Percentiles rank a stretch among this genome's conserved stretches.
Conservation (phyloP, 2,329 filamentous ascomycete species). For the Sporothrix schenckii region DNA sequence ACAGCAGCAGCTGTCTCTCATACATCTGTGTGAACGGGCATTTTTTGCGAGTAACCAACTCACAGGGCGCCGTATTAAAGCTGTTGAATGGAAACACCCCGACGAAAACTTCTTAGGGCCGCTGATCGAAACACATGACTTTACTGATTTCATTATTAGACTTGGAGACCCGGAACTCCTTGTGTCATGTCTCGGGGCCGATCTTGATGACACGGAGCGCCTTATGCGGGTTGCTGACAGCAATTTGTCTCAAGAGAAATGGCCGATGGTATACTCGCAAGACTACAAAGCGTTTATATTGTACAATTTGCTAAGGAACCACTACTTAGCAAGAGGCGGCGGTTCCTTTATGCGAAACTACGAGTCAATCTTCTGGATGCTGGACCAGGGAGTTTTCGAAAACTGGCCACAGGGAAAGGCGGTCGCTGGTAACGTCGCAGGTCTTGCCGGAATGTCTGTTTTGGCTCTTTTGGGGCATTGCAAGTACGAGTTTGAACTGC, state of each 20-base stretch:
- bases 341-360: background rate
- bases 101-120: background rate
- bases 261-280: background rate
- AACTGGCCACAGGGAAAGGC: slow-evolving; percentile 12
- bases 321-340: too few relatives aligned
- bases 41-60: background rate
- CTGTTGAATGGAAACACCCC: background rate
- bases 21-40: background rate
- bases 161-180: background rate
- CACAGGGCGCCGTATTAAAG: background rate
- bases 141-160: background rate
- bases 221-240: background rate
- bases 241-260: background rate
- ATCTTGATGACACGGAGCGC: too few relatives aligned
- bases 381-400: background rate
- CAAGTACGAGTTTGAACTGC: background rate
- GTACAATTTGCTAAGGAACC: background rate
- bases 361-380: background rate
- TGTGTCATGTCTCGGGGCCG: background rate
- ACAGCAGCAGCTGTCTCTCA: background rate
- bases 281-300: background rate
- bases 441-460: background rate
- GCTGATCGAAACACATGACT: background rate
- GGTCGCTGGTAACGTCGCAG: background rate
- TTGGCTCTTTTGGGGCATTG: background rate